A percentile compares a stretch with the other conserved stretches of the same genome.
phyloP scores from a whole-genome alignment of 495 filamentous ascomycete species.

The Bathelium albidoporum region DNA sequence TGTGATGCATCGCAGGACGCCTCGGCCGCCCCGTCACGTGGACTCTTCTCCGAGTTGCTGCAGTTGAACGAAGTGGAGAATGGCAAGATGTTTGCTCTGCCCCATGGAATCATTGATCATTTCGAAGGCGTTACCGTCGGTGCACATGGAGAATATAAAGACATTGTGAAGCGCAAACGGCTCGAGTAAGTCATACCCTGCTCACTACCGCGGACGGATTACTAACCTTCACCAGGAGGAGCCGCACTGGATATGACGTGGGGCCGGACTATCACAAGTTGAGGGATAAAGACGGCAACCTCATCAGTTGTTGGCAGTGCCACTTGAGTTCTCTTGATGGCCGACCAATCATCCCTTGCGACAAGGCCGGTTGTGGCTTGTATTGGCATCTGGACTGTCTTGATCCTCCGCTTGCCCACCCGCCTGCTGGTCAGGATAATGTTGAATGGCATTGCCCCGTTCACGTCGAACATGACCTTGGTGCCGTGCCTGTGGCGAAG shows the following conservation, averaged over 20 bases:
- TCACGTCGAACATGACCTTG: conserved; percentile 59
- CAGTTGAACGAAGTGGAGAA: conserved; percentile 51
- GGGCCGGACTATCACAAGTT: conserved; percentile 55
- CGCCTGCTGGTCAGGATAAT: conserved; percentile 48
- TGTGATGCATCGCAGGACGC: conserved; percentile 39
- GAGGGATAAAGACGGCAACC: conserved; percentile 55
- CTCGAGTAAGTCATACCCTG: neutral
- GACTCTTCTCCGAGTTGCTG: conserved; percentile 50
- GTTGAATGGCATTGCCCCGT: conserved; percentile 81
- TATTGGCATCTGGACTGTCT: conserved; percentile 89
- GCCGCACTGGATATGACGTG: conserved; percentile 48
- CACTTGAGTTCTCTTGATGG: conserved; percentile 45
- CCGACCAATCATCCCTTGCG: conserved; percentile 36
- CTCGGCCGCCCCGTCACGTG: conserved; percentile 18
- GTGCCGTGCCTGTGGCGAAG: conserved; percentile 25
- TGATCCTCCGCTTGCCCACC: conserved; percentile 68
- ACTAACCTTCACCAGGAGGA: conserved; percentile 32
- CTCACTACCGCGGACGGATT: neutral
- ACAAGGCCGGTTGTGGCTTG: conserved; percentile 53
- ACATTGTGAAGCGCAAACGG: conserved; percentile 27
- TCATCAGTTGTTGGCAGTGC: conserved; percentile 63
- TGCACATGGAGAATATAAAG: conserved; percentile 64
- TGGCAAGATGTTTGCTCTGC: conserved; percentile 63
- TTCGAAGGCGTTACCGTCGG: conserved; percentile 67
- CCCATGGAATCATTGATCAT: conserved; percentile 53